Evolutionary conservation across 495 filamentous ascomycete species (phyloP).

Genomic region (Daldinia concentrica): DNA sequence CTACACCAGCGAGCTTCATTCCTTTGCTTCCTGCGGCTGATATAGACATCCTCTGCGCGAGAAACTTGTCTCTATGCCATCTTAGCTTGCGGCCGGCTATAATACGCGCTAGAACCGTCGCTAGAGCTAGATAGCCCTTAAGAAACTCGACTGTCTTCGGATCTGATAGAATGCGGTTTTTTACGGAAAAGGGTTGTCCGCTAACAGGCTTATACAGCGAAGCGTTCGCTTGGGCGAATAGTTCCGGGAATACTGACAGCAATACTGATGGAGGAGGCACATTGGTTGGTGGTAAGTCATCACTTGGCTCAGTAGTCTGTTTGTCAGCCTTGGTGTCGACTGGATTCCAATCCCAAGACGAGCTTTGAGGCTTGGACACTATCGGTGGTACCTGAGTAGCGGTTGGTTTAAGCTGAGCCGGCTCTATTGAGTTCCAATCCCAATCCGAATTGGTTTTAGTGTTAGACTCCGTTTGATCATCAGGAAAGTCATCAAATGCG

Average conservation of each 20-base stretch:
- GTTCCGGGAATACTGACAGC: conserved; percentile 73
- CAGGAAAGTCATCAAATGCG: conserved; percentile 62
- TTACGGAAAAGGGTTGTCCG: conserved; percentile 59
- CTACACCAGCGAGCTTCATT: conserved; percentile 89
- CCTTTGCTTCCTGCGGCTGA: conserved; percentile 75
- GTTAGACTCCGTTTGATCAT: conserved; percentile 31
- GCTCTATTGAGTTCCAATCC: conserved; percentile 55
- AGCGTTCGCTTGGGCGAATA: conserved; percentile 66
- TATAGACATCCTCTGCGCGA: conserved; percentile 91
- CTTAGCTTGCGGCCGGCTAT: conserved; percentile 86
- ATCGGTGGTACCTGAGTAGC: conserved; percentile 6
- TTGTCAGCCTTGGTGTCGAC: conserved; percentile 35
- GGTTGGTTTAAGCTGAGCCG: conserved; percentile 23
- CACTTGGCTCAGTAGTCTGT: conserved; percentile 31
- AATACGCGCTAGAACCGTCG: conserved; percentile 76
- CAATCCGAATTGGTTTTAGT: conserved; percentile 43
- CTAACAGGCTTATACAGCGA: conserved; percentile 65
- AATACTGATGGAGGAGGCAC: conserved; percentile 88
- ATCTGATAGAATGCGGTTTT: conserved; percentile 66
- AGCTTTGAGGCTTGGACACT: conserved; percentile 14
- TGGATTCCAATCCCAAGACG: conserved; percentile 46
- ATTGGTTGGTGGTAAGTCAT: conserved; percentile 75
- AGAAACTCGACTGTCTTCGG: conserved; percentile 64
- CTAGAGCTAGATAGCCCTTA: conserved; percentile 62
- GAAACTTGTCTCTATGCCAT: conserved; percentile 86